Evolutionary conservation across 305 asterid genomes (phyloP), one percentile per base, ranked within the genome.

Genomic region (Petunia hybrid): DNA sequence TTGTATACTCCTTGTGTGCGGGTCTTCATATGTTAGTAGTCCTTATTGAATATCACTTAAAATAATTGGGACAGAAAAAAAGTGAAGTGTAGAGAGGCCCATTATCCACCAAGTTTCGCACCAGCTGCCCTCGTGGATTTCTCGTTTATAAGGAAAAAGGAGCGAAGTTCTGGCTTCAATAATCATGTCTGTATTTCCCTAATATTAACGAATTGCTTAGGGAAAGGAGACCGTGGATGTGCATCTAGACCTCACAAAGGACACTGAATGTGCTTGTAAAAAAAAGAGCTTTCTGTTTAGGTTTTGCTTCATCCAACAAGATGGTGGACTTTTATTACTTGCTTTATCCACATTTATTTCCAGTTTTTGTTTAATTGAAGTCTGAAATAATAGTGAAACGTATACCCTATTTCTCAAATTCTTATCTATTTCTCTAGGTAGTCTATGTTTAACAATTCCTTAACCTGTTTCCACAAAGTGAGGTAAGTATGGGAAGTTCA

Each of bases 241-340:
- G 55, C 76, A n/a, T 12, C 76, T 68, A 42, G 8, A 42, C 76
- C 76, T 68, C 39, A 42, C 39, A 68, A 68, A 16, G 42, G n/a
- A 68, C 4, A 1, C 39, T 41, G 55, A 68, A 68, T 68, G 76
- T 68, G 41, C 56, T 68, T 10, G 39, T 41, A 55, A 68, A 16
- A 68, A 38, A n/a, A n/a, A n/a, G n/a, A n/a, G 76, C 56, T 41
- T 68, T 68, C 76, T 68, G 22, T 46, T 68, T 42, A 13, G 4
- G 39, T 41, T 68, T n/a, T 68, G 55, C 76, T 68, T 68, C 42
- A 22, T 22, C 22, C 22, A 22, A 22, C 22, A 16, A 42, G 76
- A 42, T 41, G 55, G 56, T 42, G 41, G 56, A 16, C 56, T 4
- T 68, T 68, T 68, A 68, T 16, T 68, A 42, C 39, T 42, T 14